Base-by-base conservation (phyloP, 805 yeast genomes). In the Isabelozyma heimii region DNA sequence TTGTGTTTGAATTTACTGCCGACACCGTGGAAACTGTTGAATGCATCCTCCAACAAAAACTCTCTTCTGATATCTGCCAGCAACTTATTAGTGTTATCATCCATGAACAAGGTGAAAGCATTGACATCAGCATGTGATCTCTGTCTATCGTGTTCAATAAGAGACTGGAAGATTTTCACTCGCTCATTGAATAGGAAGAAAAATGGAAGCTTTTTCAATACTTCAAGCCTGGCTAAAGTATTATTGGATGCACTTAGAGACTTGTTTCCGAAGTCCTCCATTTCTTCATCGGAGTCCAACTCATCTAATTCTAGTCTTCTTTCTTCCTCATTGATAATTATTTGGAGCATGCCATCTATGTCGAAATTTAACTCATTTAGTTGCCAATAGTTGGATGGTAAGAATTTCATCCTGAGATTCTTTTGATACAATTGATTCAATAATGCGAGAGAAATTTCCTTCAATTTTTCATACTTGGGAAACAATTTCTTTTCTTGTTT, bases 131-230 rank as follows among this genome's bases (percentile, higher is more conserved):
- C 45, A 26, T 44, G 17, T 47, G 47, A 49, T 33, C 63, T 55
- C 37, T 60, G 61, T 50, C 73, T 70, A 58, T 90, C 96, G 9
- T 72, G 52, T 3, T 73, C 77, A 37, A 89, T 79, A 47, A 89
- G 72, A 9, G 72, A 63, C 51, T 87, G 88, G 60, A 92, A 89
- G 1, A 89, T 72, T 44, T 76, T 78, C 0, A 89, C 97, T 43
- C 99, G 74, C 33, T 80, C 78, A 20, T 78, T 76, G 63, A 92
- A 92, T 0, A 89, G 82, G 6, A 92, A 74, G 69, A 91, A 85
- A 61, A 88, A 92, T 2, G 98, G 97, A 2, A 85, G 70, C 45
- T 81, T 77, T 1, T 79, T 72, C 42, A 89, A 73, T 0, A 91
- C 69, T 42, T 79, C 81, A 17, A 80, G 53, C 51, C 72, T 79